Conservation (phyloP, 2,329 filamentous ascomycete genomes). For the Colletotrichum lentis region DNA sequence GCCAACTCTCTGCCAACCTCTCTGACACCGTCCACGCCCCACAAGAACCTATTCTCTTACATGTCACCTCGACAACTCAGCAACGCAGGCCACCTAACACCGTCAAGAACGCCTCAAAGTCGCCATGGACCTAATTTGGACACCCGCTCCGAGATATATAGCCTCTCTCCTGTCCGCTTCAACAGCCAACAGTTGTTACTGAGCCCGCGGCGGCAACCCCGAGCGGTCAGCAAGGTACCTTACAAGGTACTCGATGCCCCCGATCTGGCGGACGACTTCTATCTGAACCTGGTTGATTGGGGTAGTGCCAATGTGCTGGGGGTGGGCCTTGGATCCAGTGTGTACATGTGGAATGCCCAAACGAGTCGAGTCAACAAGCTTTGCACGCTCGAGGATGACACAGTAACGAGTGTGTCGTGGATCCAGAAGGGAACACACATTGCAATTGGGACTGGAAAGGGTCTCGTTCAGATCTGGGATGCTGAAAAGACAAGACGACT, state of each 20-base stretch:
- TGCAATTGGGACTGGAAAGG: conserved; percentile 93
- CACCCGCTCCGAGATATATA: conserved; percentile 91
- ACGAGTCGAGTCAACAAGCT: conserved; percentile 91
- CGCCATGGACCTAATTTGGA: conserved; percentile 89
- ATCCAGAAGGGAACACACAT: conserved; percentile 97
- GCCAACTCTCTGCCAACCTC: conserved; percentile 72
- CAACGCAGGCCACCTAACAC: conserved; percentile 83
- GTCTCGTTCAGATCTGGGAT: conserved; percentile 97
- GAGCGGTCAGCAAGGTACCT: conserved; percentile 93
- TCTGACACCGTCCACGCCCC: conserved; percentile 90
- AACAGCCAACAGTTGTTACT: conserved; percentile 93
- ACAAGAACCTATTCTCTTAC: conserved; percentile 97
- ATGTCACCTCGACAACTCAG: conserved; percentile 77
- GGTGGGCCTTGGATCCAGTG: conserved; percentile 88
- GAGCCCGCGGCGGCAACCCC: conserved; percentile 85
- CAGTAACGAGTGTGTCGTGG: conserved; percentile 96
- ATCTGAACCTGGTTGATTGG: conserved; percentile 97
- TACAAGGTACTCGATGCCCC: conserved; percentile 98
- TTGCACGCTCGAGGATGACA: conserved; percentile 91
- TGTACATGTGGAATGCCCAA: conserved; percentile 98
- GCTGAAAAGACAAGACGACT: conserved; percentile 85
- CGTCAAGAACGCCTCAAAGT: conserved; percentile 87
- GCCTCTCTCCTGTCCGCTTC: conserved; percentile 89
- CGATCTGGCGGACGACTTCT: conserved; percentile 96
- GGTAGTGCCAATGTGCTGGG: conserved; percentile 93